Evolutionary conservation across 208 protist species (phyloP), one percentile per base, ranked within the genome.

Genomic region (Herpetomonas tarakana): DNA sequence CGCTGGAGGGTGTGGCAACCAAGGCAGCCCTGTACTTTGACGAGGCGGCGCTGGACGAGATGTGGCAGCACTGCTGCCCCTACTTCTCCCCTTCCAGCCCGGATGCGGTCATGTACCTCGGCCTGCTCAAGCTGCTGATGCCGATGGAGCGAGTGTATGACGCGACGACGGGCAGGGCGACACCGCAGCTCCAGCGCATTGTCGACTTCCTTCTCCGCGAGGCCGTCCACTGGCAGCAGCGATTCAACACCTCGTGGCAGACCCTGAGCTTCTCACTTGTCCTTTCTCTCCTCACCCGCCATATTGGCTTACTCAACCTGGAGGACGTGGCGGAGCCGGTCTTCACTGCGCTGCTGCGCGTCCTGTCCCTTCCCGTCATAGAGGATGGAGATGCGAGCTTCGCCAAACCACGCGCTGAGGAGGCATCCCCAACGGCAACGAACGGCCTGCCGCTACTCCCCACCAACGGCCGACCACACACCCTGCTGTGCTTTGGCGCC

Each of bases 281-380:
- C 14, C 62, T 71, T 27, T 58, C 62, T 6, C 72, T 92, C 28
- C 49, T 51, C 31, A 39, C 52, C 28, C 38, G 68, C 19, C 75
- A 83, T 62, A 65, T 81, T 12, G 80, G 83, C 9, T 29, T 79
- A 28, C 22, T 73, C 24, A 68, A 79, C 44, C 63, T 89, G 44
- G 72, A 83, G 57, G 71, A 46, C 11, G 86, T 83, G 55, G 83
- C 88, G 9, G 88, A 91, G 64, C 76, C 83, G 11, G 59, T 90
- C 35, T 94, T 91, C 68, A 82, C 79, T 0, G 44, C 65, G 31
- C 63, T 86, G 57, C 65, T 90, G 18, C 56, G 38, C 31, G 47
- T 65, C 7, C 31, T 91, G 29, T 26, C 67, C 22, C 68, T 90
- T 29, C 80, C 79, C 44, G 76, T 71, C 29, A 57, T 30, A 7